Base-by-base conservation (phyloP, 805 yeast genomes). In the Teunomyces barrocoloradensis region DNA sequence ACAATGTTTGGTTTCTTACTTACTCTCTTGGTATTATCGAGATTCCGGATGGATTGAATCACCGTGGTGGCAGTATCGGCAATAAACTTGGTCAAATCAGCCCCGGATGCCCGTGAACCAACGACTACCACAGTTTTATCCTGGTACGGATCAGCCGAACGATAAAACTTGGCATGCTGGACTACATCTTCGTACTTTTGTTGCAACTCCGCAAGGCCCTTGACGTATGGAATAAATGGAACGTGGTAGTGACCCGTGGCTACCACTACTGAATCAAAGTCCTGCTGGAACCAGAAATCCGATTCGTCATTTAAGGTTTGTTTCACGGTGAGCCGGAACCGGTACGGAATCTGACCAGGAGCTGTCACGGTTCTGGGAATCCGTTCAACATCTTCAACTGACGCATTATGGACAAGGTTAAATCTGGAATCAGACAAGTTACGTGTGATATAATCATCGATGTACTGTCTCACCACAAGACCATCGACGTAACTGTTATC, bases 191-290 rank as follows among this genome's bases (percentile, higher is more conserved):
- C 61, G 28, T 68, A 69, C 36, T 43, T 52, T 39, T 39, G 52
- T 39, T 55, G 66, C 59, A 77, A 61, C n/a, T 63, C 60, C 13
- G 53, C 50, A 33, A 76, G 57, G 0, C 81, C 81, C 3, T 62
- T 58, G 4, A 73, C 73, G 4, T 61, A 58, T 5, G 81, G 81
- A 39, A 77, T 68, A 46, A 51, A 71, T 1, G 81, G 80, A 4
- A 70, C 57, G 47, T 73, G 75, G 55, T 75, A 77, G 57, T 77
- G 80, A 17, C 81, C 81, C 13, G 69, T 68, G 6, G 79, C 75
- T 13, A 77, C 65, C 17, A 75, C 61, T 15, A 77, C 68, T 18
- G 71, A 60, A 56, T 77, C 79, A 48, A 63, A 76, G 10, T 50
- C 57, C 37, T 65, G 61, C 43, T 61, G 68, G 50, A 53, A 64